A percentile compares a stretch with the other conserved stretches of the same genome.
These are phyloP conservation scores for Neolecta irregularis DNA, from an alignment of 1,139 yeast genomes.

Conservation along the genomic window DNA sequence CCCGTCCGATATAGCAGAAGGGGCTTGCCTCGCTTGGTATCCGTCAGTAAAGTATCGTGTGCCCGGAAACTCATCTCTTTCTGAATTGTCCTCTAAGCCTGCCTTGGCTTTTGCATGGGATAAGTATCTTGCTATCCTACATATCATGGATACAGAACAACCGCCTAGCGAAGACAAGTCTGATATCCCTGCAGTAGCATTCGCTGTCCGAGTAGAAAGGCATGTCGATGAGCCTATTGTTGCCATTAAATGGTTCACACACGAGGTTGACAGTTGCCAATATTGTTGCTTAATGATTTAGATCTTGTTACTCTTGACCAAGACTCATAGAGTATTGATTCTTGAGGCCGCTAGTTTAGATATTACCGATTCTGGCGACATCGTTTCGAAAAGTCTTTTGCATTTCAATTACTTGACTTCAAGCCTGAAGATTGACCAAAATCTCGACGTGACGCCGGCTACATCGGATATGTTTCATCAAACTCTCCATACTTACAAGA, in stretches of 20 bases:
- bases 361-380: constrained; percentile 29
- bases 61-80: too few species aligned
- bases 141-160: constrained; percentile 30
- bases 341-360: constrained; percentile 29
- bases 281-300: constrained; percentile 13
- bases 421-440: constrained; percentile 15
- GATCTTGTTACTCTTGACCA: constrained; percentile 36
- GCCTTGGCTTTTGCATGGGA: constrained; percentile 55
- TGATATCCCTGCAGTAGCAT: constrained; percentile 3
- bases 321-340: constrained; percentile 33
- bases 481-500: constrained; percentile 30
- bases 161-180: constrained; percentile 17
- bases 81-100: constrained; percentile 30
- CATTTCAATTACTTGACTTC: constrained; percentile 27
- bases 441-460: constrained; percentile 14
- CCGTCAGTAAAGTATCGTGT: too few species aligned
- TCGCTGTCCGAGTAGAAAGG: not conserved
- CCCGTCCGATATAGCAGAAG: too few species aligned
- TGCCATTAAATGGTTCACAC: constrained; percentile 45
- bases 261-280: constrained; percentile 21
- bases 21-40: too few species aligned
- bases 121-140: constrained; percentile 40
- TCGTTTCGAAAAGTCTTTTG: constrained; percentile 32
- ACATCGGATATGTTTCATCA: constrained; percentile 24
- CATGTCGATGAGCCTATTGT: constrained; percentile 32